Conservation (phyloP, 495 filamentous ascomycete genomes). For the Neurospora sp. region DNA sequence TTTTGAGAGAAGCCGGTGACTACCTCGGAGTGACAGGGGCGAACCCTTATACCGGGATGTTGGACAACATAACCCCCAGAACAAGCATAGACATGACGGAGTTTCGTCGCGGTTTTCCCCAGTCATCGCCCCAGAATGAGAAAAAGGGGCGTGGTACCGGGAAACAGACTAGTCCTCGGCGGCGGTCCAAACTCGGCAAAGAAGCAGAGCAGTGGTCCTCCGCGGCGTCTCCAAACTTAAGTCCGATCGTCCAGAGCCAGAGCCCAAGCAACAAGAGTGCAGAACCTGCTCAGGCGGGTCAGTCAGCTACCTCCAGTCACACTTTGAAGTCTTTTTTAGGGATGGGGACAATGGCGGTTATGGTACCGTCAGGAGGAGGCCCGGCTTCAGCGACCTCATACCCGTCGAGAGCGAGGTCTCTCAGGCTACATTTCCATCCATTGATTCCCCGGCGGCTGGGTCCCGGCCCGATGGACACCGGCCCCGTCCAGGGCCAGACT, state of each 20-base stretch:
- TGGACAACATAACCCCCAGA: constrained; percentile 35
- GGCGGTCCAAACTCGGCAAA: constrained; percentile 28
- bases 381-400: constrained; percentile 22
- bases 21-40: constrained; percentile 44
- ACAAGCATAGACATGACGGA: constrained; percentile 20
- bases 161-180: constrained; percentile 22
- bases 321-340: constrained; percentile 26
- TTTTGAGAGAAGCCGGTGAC: constrained; percentile 36
- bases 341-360: constrained; percentile 9
- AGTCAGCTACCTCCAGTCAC: constrained; percentile 3
- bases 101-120: background rate
- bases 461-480: background rate
- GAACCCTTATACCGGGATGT: constrained; percentile 43
- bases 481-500: background rate
- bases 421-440: constrained; percentile 6
- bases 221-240: constrained; percentile 34
- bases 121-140: constrained; percentile 11
- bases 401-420: constrained; percentile 14
- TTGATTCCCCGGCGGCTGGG: constrained; percentile 4
- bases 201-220: constrained; percentile 38
- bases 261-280: constrained; percentile 5
- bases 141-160: constrained; percentile 20
- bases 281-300: background rate
- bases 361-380: background rate
- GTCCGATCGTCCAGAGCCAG: constrained; percentile 36